Evolutionary conservation across 305 asterid species (phyloP).

Genomic region (Striga hermonthica): DNA sequence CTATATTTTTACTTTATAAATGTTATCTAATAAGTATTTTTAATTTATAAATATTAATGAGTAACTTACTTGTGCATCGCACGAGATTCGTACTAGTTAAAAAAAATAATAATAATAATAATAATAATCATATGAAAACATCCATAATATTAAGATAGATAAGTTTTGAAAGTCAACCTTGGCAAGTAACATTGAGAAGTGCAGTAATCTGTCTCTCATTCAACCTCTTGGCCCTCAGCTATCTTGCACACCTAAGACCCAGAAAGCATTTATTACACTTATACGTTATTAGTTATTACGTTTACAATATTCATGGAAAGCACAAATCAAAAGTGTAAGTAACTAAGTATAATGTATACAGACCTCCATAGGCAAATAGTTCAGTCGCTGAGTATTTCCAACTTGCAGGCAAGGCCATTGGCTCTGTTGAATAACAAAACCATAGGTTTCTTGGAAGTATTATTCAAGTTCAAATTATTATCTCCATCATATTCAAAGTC

Average conservation of each 20-base stretch:
- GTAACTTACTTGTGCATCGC: too few relatives aligned
- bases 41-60: too few relatives aligned
- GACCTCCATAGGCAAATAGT: constrained; percentile 97
- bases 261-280: background rate
- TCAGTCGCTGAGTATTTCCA: constrained; percentile 79
- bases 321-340: constrained; percentile 4
- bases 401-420: constrained; percentile 92
- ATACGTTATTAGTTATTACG: too few relatives aligned
- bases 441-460: constrained; percentile 81
- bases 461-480: constrained; percentile 5
- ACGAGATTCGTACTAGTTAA: too few relatives aligned
- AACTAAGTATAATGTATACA: background rate
- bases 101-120: too few relatives aligned
- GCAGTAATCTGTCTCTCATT: constrained; percentile 90
- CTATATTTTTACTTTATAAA: too few relatives aligned
- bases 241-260: constrained; percentile 76
- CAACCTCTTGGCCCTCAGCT: constrained; percentile 86
- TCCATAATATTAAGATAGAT: background rate
- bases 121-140: constrained; percentile 15
- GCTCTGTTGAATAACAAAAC: constrained; percentile 62
- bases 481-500: background rate
- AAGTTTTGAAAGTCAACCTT: constrained; percentile 42
- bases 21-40: too few relatives aligned
- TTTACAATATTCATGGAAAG: background rate
- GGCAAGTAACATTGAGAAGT: constrained; percentile 87